Percentiles rank a stretch among this genome's conserved stretches.
Evolutionary conservation across 345 rosid genomes (phyloP).

Genomic region (Eucalyptus rudis): DNA sequence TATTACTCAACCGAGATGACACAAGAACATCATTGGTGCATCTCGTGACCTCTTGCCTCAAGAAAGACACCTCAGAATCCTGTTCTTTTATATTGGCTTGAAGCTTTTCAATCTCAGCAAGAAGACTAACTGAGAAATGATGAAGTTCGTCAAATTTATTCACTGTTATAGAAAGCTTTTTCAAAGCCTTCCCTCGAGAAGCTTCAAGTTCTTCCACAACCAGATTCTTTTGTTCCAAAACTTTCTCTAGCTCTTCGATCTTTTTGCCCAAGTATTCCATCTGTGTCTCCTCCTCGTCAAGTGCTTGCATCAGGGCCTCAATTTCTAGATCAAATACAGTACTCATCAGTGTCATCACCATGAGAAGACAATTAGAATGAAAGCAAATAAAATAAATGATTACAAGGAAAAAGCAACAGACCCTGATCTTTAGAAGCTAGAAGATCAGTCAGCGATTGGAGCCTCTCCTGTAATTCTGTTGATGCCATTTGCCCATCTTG

Average conservation of each 20-base stretch:
- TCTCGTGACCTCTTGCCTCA: constrained; percentile 95
- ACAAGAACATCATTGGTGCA: constrained; percentile 80
- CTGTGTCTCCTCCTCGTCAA: constrained; percentile 91
- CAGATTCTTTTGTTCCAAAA: constrained; percentile 45
- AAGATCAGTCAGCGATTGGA: constrained; percentile 32
- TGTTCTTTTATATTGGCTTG: constrained; percentile 79
- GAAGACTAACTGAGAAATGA: constrained; percentile 68
- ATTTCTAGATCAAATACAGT: constrained; percentile 41
- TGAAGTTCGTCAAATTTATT: constrained; percentile 95
- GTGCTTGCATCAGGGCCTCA: constrained; percentile 92
- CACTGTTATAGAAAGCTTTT: constrained; percentile 74
- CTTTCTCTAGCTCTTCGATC: constrained; percentile 42
- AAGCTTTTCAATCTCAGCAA: constrained; percentile 80
- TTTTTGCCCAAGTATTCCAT: constrained; percentile 68
- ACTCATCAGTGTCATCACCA: not conserved
- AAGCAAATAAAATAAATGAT: not conserved
- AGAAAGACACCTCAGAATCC: constrained; percentile 84
- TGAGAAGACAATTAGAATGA: not conserved
- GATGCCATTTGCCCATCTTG: constrained; percentile 40
- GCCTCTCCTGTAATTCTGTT: constrained; percentile 38
- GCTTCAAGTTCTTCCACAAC: constrained; percentile 68
- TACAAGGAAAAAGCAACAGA: constrained; percentile 4
- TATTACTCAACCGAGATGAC: constrained; percentile 53
- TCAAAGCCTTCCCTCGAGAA: constrained; percentile 68
- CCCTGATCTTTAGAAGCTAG: constrained; percentile 86